Conservation (phyloP, 2,329 filamentous ascomycete genomes). For the Fusarium drepaniforme region DNA sequence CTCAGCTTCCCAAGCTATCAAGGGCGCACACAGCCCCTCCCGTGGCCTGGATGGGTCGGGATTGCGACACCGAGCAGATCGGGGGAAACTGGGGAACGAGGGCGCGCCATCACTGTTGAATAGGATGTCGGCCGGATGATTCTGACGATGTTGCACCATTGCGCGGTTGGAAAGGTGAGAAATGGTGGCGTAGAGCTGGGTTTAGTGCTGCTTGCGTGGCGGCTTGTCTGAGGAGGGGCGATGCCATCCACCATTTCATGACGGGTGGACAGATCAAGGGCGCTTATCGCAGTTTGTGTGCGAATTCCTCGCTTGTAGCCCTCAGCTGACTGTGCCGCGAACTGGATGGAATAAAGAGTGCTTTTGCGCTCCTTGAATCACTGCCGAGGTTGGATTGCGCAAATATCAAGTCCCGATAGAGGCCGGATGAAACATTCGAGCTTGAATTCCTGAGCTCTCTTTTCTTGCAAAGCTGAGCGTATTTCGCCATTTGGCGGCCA, state of each 20-base stretch:
- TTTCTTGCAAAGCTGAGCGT: constrained; percentile 14
- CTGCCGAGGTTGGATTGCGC: not conserved
- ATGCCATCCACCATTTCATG: constrained; percentile 38
- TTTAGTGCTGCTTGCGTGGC: constrained; percentile 48
- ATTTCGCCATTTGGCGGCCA: constrained; percentile 1
- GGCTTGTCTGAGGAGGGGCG: constrained; percentile 39
- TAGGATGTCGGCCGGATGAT: constrained; percentile 14
- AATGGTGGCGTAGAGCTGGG: constrained; percentile 44
- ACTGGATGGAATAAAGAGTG: not conserved
- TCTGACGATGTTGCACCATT: constrained; percentile 28
- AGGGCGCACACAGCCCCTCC: not conserved
- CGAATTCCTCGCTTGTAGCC: constrained; percentile 3
- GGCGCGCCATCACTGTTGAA: not conserved
- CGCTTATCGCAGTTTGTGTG: constrained; percentile 4
- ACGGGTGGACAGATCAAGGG: constrained; percentile 24
- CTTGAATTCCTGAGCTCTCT: constrained; percentile 20
- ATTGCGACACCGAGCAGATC: not conserved
- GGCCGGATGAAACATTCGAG: constrained; percentile 25
- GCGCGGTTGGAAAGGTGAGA: constrained; percentile 23
- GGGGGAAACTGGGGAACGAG: constrained; percentile 17
- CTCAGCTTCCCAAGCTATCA: not conserved
- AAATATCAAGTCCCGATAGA: not conserved
- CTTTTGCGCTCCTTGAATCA: not conserved
- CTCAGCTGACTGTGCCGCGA: not conserved
- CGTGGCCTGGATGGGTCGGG: not conserved